Base-by-base conservation (phyloP, 78 protist species). In the Neovahlkampfia damariscottae region DNA sequence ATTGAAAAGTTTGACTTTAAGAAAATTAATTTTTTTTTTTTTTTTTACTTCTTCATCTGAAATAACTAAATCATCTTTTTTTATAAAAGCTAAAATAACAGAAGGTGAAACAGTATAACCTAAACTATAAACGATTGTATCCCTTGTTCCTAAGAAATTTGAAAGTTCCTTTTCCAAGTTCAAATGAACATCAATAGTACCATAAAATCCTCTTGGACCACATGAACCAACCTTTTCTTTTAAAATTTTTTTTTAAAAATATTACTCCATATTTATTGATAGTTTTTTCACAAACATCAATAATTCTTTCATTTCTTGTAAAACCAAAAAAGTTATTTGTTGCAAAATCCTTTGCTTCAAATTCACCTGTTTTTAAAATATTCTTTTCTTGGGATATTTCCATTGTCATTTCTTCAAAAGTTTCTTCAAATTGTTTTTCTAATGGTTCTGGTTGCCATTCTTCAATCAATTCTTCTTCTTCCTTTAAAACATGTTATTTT, bases 151-250 rank as follows among this genome's bases (percentile, higher is more conserved):
- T 72, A 83, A 9, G 40, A 94, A 90, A 34, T 41, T 1, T 31
- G 94, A 91, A 7, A 93, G 39, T 8, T 37, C 40, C 35, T 67
- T 36, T 84, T 96, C 99, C 9, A 94, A 85, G 2, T 87, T 77
- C 1, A 90, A 59, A 72, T 96, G 99, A n/a, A 37, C 66, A n/a
- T 84, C 88, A 19, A 92, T 75, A 0, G 99, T 88, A 39, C 99
- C 99, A 84, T 94, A 94, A 86, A 97, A 97, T 35, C 98, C 99
- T 9, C 98, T 78, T 10, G 99, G 99, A 5, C 99, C 99, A 76
- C 99, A 96, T 1, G 96, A 73, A 27, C 99, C 99, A 9, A 86
- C 87, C n/a, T n/a, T n/a, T n/a, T n/a, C n/a, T n/a, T n/a, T n/a
- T n/a, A n/a, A n/a, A n/a, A n/a, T n/a, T n/a, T n/a, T n/a, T 2